Conservation (phyloP, 352 stramenopile genomes). For the Pythium diclinum region DNA sequence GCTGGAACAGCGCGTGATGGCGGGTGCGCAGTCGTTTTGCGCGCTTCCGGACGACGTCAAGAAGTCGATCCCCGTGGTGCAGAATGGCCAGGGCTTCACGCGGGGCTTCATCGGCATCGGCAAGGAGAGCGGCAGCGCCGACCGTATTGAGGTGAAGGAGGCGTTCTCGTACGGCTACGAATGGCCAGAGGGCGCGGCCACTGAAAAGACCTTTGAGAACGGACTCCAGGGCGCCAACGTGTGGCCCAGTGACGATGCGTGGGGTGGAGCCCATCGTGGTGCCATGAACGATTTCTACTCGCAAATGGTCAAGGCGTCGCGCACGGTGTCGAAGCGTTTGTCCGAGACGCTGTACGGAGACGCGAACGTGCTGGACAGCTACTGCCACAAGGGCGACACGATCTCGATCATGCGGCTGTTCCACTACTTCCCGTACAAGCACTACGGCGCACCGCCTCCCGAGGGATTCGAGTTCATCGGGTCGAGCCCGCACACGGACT, state of each 20-base stretch:
- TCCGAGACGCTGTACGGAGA: conserved; percentile 52
- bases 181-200: conserved; percentile 33
- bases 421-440: conserved; percentile 81
- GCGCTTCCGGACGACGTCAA: conserved; percentile 48
- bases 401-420: conserved; percentile 86
- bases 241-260: conserved; percentile 45
- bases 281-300: conserved; percentile 58
- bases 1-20: conserved; percentile 51
- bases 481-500: conserved; percentile 83
- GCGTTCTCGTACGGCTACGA: conserved; percentile 83
- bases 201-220: conserved; percentile 36
- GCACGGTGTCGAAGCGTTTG: conserved; percentile 45
- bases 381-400: conserved; percentile 60
- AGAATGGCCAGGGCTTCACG: conserved; percentile 70
- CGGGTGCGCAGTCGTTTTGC: conserved; percentile 57
- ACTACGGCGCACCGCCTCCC: conserved; percentile 40
- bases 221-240: conserved; percentile 69
- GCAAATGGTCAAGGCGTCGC: conserved; percentile 51
- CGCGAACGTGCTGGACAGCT: conserved; percentile 51
- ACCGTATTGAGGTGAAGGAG: conserved; percentile 80
- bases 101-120: conserved; percentile 77
- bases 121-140: conserved; percentile 73
- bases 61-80: conserved; percentile 50
- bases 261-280: conserved; percentile 32
- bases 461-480: conserved; percentile 70